Base-by-base conservation (phyloP, 179 eudicot species). In the Nepenthes alata region DNA sequence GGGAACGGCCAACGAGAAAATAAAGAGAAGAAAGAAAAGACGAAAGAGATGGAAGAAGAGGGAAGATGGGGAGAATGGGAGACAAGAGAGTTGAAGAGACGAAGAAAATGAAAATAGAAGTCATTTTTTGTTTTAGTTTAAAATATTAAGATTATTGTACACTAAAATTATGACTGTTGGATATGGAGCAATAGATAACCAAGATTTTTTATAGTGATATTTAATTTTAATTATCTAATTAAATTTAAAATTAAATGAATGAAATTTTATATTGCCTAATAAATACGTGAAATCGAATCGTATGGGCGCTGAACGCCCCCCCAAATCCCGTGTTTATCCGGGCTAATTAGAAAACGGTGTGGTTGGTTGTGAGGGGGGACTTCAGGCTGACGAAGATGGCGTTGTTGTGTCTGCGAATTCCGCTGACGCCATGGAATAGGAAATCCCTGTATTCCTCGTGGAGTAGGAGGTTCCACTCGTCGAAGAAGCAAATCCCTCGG, bases 351-450 rank as follows among this genome's bases (percentile, higher is more conserved):
- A 25, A 25, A 25, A 25, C 25, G 25, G 25, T 25, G 25, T 25
- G 25, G 25, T 25, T 25, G 25, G 25, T 25, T 25, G 25, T 25
- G 25, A 25, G 25, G 25, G 25, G 52, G n/a, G 52, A 49, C 14
- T 52, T 52, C 16, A 5, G 16, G 4, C 15, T 50, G 15, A 52
- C 15, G 55, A 52, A 5, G 16, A 62, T 37, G 65, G 65, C 65
- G 41, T 39, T 61, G 47, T 39, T 49, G 12, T 52, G 57, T 14
- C 59, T 63, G 49, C 67, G 38, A 38, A n/a, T 53, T 53, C 37
- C 50, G 6, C 51, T 53, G 7, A 53, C 67, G 34, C 59, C 65
- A 50, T 62, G 55, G 65, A 50, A 36, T 34, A 9, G 14, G 2
- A 60, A 60, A 47, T 5, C 65, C 35, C 50, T 11, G 14, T 50